A percentile compares a stretch with the other conserved stretches of the same genome.
Evolutionary conservation across 208 protist genomes (phyloP).

Genomic region (Jaenimonas drosophilae): DNA sequence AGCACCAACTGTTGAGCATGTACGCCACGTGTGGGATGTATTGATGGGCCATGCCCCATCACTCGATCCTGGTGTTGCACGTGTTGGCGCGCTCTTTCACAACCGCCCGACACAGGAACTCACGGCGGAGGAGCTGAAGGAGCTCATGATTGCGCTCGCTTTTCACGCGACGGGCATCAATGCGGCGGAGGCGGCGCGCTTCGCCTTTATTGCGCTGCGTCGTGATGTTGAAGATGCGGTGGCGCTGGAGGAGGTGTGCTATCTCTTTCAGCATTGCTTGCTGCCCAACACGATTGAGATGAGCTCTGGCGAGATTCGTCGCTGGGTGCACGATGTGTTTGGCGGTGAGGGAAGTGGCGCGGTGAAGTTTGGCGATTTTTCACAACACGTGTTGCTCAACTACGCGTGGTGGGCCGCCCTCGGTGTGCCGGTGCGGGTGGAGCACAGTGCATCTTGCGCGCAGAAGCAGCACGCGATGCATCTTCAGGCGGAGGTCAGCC

Average conservation of each 20-base stretch:
- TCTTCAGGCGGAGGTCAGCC: neutral
- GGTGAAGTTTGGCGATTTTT: slow-evolving; percentile 62
- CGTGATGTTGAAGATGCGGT: slow-evolving; percentile 69
- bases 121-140: slow-evolving; percentile 32
- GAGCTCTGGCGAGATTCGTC: slow-evolving; percentile 39
- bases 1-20: slow-evolving; percentile 52
- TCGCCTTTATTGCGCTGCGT: slow-evolving; percentile 78
- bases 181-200: slow-evolving; percentile 55
- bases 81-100: slow-evolving; percentile 36
- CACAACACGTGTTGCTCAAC: slow-evolving; percentile 57
- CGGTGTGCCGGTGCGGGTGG: slow-evolving; percentile 49
- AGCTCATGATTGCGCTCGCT: slow-evolving; percentile 59
- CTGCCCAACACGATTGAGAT: slow-evolving; percentile 71
- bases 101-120: slow-evolving; percentile 20
- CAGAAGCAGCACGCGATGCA: slow-evolving; percentile 21
- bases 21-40: slow-evolving; percentile 80
- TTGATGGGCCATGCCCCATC: slow-evolving; percentile 42
- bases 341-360: slow-evolving; percentile 14
- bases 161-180: slow-evolving; percentile 52
- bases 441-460: slow-evolving; percentile 12
- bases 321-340: slow-evolving; percentile 63
- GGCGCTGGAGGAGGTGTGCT: slow-evolving; percentile 53
- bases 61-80: slow-evolving; percentile 21
- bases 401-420: slow-evolving; percentile 69
- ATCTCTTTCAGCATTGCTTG: slow-evolving; percentile 62